Percentiles rank a stretch among this genome's conserved stretches.
phyloP scores from a whole-genome alignment of 163 green algal species.

The Scenedesmus sp. region DNA sequence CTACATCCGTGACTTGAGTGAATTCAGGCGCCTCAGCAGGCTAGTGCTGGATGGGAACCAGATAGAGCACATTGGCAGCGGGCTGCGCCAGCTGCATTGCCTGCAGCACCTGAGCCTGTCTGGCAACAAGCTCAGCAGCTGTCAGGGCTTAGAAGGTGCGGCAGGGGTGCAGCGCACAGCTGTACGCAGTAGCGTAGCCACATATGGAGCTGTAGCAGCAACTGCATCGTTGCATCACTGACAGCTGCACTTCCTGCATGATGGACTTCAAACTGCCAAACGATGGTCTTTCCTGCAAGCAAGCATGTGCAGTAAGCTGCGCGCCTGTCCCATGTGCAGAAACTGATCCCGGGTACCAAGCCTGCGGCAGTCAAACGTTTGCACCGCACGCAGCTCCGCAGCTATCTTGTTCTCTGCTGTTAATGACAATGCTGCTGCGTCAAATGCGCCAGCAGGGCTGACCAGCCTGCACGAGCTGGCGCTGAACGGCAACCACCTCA shows the following conservation, averaged over 20 bases:
- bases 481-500: not conserved
- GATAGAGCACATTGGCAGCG: conserved; percentile 52
- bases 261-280: too few species aligned
- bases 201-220: not conserved
- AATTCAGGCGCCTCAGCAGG: conserved; percentile 53
- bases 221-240: not conserved
- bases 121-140: conserved; percentile 59
- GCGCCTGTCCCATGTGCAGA: too few species aligned
- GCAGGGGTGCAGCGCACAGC: not conserved
- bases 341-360: not conserved
- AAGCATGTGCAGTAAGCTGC: too few species aligned
- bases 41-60: conserved; percentile 62
- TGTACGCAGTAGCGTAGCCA: not conserved
- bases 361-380: not conserved
- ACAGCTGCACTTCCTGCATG: not conserved
- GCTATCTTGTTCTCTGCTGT: too few species aligned
- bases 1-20: conserved; percentile 56
- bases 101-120: conserved; percentile 58
- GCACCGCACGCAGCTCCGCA: not conserved
- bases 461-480: too few species aligned
- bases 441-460: too few species aligned
- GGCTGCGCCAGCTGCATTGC: conserved; percentile 49
- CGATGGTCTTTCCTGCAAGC: too few species aligned
- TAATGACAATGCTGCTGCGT: too few species aligned
- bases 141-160: conserved; percentile 48